phyloP scores from a whole-genome alignment of 371 early-diverging fungal genomes.

The Lichtheimia ornata region DNA sequence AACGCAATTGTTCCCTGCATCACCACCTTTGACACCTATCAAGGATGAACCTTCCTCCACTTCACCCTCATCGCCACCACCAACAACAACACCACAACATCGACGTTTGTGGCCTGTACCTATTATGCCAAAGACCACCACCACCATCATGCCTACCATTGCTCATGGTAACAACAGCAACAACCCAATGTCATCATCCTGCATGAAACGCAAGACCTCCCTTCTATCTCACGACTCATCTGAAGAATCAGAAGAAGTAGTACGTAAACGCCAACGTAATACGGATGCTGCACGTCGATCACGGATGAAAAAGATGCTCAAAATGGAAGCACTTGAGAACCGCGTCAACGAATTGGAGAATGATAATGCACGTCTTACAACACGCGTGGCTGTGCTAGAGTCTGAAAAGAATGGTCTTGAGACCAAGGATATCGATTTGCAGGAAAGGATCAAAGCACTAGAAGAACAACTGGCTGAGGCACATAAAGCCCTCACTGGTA shows the following conservation, averaged over 20 bases:
- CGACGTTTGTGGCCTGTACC: constrained; percentile 12
- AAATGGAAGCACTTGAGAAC: constrained; percentile 82
- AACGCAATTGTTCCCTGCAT: constrained; percentile 12
- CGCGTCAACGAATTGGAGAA: constrained; percentile 79
- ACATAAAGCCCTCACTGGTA: constrained; percentile 54
- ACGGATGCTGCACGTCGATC: constrained; percentile 97
- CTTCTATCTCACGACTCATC: background rate
- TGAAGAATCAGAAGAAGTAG: constrained; percentile 65
- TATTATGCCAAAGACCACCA: constrained; percentile 17
- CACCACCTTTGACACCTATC: background rate
- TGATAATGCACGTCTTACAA: constrained; percentile 69
- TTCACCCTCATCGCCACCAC: background rate
- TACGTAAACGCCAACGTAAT: constrained; percentile 82
- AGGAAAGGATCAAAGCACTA: constrained; percentile 64
- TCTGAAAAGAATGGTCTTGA: constrained; percentile 64
- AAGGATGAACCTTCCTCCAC: background rate
- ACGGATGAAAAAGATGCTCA: constrained; percentile 82
- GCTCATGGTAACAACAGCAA: background rate
- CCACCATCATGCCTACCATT: background rate
- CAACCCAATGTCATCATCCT: background rate
- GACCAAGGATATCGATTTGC: constrained; percentile 68
- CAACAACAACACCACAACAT: background rate
- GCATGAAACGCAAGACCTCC: constrained; percentile 9
- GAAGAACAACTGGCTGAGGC: constrained; percentile 74
- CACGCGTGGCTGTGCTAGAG: constrained; percentile 73